Evolutionary conservation across 2,329 filamentous ascomycete genomes (phyloP).

Genomic region (Penicillium hordei): DNA sequence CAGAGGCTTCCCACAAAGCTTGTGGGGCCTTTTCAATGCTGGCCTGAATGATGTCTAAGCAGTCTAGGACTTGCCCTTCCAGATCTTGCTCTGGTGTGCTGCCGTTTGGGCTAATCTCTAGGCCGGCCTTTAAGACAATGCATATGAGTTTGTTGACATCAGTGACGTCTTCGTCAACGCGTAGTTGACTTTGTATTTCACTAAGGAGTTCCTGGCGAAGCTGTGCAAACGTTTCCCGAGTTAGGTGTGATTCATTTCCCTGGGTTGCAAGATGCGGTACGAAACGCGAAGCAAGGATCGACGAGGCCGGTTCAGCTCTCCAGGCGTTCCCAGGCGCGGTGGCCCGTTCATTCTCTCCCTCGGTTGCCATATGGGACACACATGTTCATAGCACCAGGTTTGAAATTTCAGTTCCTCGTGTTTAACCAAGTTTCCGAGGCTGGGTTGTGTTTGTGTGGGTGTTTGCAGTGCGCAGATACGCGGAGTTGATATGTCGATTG

Average conservation of each 20-base stretch:
- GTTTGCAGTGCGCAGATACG: constrained; percentile 9
- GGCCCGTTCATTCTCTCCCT: constrained; percentile 21
- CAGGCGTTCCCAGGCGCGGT: constrained; percentile 21
- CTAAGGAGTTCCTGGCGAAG: constrained; percentile 66
- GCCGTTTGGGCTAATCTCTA: constrained; percentile 61
- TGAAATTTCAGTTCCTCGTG: background rate
- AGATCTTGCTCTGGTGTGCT: constrained; percentile 57
- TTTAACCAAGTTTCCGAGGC: constrained; percentile 7
- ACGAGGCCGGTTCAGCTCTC: constrained; percentile 54
- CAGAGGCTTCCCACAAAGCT: constrained; percentile 65
- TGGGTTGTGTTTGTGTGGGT: constrained; percentile 1
- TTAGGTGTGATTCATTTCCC: constrained; percentile 61
- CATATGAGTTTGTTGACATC: constrained; percentile 85
- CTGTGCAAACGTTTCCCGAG: constrained; percentile 72
- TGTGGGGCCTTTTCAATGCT: constrained; percentile 71
- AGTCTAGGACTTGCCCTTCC: constrained; percentile 56
- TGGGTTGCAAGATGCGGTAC: constrained; percentile 75
- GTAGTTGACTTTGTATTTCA: constrained; percentile 44
- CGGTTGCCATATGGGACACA: constrained; percentile 27
- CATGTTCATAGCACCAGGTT: constrained; percentile 9
- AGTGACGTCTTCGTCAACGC: constrained; percentile 64
- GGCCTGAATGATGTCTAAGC: constrained; percentile 72
- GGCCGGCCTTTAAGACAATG: constrained; percentile 75
- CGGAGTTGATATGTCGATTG: constrained; percentile 15
- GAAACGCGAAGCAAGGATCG: constrained; percentile 83